Base-by-base conservation (phyloP, 352 stramenopile species). In the Pythium sp. region DNA sequence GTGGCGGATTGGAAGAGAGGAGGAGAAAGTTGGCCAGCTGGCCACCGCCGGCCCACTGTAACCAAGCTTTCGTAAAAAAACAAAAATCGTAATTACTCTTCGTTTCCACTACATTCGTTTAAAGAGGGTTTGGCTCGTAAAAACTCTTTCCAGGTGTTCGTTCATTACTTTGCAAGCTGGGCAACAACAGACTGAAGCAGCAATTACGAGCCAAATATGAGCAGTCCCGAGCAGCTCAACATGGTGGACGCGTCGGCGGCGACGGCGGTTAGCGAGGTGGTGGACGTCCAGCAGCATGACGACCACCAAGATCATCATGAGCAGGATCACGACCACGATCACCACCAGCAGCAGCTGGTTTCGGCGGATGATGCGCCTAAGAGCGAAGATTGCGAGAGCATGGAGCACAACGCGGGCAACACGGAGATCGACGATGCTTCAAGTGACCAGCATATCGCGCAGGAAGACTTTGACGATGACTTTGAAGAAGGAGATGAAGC, bases 1-100 rank as follows among this genome's bases (percentile, higher is more conserved):
- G 6, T 47, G 9, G 20, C 56, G 14, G 56, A 62, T 62, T 62
- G 56, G 56, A 62, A 47, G 56, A 62, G 56, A 62, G n/a, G 56
- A 62, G 32, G 34, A 47, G 20, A 36, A 22, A 24, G 3, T 11
- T 58, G 54, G 54, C 28, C 18, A 7, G 11, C 9, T 20, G 14
- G 2, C 15, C 30, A 4, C 36, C 14, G 15, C 11, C 15, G 36
- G 36, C 36, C 36, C 12, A 43, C 38, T 46, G 3, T 46, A 5
- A 46, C 38, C 14, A 20, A 7, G 38, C 38, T 46, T 46, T 46
- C 38, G 38, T 46, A 46, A 46, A 46, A 46, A 46, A 18, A 18
- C 18, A 62, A 49, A 62, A 49, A 12, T n/a, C 56, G 32, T 62
- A 49, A 49, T 62, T 62, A 62, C 20, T 20, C 56, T 14, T 30